phyloP scores from a whole-genome alignment of 2,329 filamentous ascomycete genomes.

The Leptographium galeiforme region DNA sequence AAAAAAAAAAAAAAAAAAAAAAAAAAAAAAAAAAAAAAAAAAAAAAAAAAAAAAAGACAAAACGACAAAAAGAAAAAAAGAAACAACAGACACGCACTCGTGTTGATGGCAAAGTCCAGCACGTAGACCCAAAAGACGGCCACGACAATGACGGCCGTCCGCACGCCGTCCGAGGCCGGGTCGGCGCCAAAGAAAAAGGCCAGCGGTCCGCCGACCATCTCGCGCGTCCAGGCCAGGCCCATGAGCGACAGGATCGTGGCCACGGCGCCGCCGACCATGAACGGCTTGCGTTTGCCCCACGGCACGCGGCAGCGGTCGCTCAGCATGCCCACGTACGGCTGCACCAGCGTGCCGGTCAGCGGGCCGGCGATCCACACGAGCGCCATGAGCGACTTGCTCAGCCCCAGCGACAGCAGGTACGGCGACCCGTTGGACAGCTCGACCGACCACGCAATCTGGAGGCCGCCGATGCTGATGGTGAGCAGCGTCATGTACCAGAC shows the following conservation, averaged over 20 bases:
- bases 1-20: too few species aligned
- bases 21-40: slow-evolving; percentile 1
- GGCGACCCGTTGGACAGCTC: slow-evolving; percentile 89
- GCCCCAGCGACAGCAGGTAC: slow-evolving; percentile 64
- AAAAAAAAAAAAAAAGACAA: not conserved
- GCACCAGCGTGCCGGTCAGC: slow-evolving; percentile 63
- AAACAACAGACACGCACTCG: slow-evolving; percentile 36
- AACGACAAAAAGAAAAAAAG: not conserved
- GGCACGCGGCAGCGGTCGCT: slow-evolving; percentile 63
- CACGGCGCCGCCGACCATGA: slow-evolving; percentile 58
- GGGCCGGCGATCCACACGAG: slow-evolving; percentile 78
- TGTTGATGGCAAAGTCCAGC: slow-evolving; percentile 90
- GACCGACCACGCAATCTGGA: slow-evolving; percentile 93
- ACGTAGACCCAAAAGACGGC: slow-evolving; percentile 82
- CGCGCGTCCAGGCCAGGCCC: slow-evolving; percentile 59
- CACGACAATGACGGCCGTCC: slow-evolving; percentile 55
- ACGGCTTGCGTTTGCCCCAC: slow-evolving; percentile 71
- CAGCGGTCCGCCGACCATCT: slow-evolving; percentile 56
- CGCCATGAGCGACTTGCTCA: slow-evolving; percentile 72
- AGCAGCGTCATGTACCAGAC: slow-evolving; percentile 74
- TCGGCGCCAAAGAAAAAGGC: slow-evolving; percentile 53
- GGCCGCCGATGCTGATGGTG: slow-evolving; percentile 72
- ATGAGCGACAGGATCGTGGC: slow-evolving; percentile 57
- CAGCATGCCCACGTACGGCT: slow-evolving; percentile 70
- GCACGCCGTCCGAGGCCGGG: slow-evolving; percentile 49